Base-by-base conservation (phyloP, 164 flowering plant species). In the Macadamia integrifolia region DNA sequence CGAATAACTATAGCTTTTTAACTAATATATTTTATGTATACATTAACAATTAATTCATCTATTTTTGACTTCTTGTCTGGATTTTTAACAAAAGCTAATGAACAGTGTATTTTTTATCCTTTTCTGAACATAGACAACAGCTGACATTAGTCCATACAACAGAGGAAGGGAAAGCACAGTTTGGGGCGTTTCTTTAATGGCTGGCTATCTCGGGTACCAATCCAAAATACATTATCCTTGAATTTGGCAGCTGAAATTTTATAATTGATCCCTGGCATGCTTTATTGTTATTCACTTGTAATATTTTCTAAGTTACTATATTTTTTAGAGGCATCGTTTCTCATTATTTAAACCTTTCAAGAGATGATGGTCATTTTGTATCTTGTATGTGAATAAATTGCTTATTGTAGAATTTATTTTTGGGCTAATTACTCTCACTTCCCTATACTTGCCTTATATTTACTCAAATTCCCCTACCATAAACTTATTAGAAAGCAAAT, bases 141-240 rank as follows among this genome's bases (percentile, higher is more conserved):
- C 72, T 73, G 96, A 91, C 67, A 79, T 85, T 32, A 87, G 81
- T 76, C 97, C 96, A 52, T 84, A 86, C 77, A 84, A 67, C 62
- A 87, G 71, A 64, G 91, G 92, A 74, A 84, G 97, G 77, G 98
- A 91, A 76, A 91, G 85, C 75, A 93, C 98, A 9, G 86, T 85
- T 73, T 93, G 98, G 98, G 97, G 98, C 30, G 88, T 93, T 69
- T 85, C 87, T 42, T 76, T 93, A 56, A 93, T 93, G 98, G 64
- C 79, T 66, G 94, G 97, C 70, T 93, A 93, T 84, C 93, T 93
- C 67, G 97, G 98, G 98, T 93, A 90, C 74, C 32, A 53, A 50
- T 66, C 74, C 71, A 18, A 32, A 57, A 30, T 67, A 65, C 42
- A 42, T 40, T 46, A 46, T 14, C 35, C 49, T 55, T 42, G 31